Percentiles rank a stretch among this genome's conserved stretches.
Conservation (phyloP, 805 yeast species). For the Ogataea methanolica region DNA sequence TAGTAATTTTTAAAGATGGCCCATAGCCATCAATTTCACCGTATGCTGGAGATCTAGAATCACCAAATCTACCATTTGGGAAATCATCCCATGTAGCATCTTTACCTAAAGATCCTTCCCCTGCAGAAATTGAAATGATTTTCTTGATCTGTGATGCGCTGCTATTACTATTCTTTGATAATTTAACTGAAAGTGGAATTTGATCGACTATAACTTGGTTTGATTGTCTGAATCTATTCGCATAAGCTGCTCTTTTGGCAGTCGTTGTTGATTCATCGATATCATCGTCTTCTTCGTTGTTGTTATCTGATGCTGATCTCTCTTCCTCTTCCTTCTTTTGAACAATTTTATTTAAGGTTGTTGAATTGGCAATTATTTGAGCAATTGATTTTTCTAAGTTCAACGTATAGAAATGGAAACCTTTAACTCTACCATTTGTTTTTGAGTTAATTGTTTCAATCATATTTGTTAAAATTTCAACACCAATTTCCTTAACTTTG, state of each 20-base stretch:
- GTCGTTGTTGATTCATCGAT: conserved; percentile 21
- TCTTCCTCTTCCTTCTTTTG: conserved; percentile 35
- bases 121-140: conserved; percentile 73
- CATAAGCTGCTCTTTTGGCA: conserved; percentile 35
- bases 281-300: conserved; percentile 28
- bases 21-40: conserved; percentile 99
- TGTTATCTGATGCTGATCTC: conserved; percentile 19
- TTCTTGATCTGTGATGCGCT: conserved; percentile 43
- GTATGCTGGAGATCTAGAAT: conserved; percentile 91
- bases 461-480: conserved; percentile 62
- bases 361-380: conserved; percentile 64
- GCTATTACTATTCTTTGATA: conserved; percentile 9
- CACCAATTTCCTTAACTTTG: conserved; percentile 76
- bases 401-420: conserved; percentile 89
- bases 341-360: conserved; percentile 46
- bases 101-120: conserved; percentile 78
- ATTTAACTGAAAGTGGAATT: conserved; percentile 8
- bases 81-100: conserved; percentile 98
- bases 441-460: conserved; percentile 50
- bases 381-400: conserved; percentile 92
- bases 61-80: conserved; percentile 94
- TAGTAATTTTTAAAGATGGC: conserved; percentile 75
- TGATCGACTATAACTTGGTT: conserved; percentile 28
- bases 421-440: conserved; percentile 58
- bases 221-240: conserved; percentile 26